Base-by-base conservation (phyloP, 179 eudicot genomes). In the Corrigiola litoralis region DNA sequence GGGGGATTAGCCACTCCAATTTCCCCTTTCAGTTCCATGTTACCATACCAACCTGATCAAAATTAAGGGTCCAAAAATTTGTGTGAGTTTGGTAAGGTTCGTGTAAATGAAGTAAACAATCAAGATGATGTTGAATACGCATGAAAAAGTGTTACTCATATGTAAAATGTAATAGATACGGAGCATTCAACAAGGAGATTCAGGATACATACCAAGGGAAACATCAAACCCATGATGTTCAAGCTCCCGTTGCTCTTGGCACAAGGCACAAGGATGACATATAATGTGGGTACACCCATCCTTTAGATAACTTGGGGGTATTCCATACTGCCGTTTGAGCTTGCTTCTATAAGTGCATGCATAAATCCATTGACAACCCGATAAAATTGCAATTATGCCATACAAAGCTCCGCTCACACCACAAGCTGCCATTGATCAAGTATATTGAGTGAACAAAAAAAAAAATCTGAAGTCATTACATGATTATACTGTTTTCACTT, bases 191-290 rank as follows among this genome's bases (percentile, higher is more conserved):
- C n/a, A n/a, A n/a, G n/a, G n/a, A n/a, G n/a, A n/a, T n/a, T n/a
- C n/a, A 49, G 31, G 6, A 47, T 18, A 47, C 25, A 8, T 79
- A 84, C 89, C 90, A 0, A 85, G 58, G 48, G 74, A 9, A 63
- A 75, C 67, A 77, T 85, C 74, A 49, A 45, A 79, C 1, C 87
- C 90, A 14, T 75, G 85, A 52, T 70, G 65, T 36, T 79, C 72
- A 57, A 83, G 90, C 75, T 85, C 87, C 18, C 85, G 81, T 25
- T 77, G 74, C 62, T 81, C 86, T 51, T 84, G 89, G 58, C 89
- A 85, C 45, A 85, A 50, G 44, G 90, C 87, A 48, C 87, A 81
- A 2, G 61, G 0, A 60, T 77, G 85, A 27, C 90, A 85, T 14
- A 69, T 80, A 27, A 71, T 75, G 54, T 85, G 90, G 2, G 66